Conservation (phyloP, 495 filamentous ascomycete species). For the Xanthoparmelia taractica region DNA sequence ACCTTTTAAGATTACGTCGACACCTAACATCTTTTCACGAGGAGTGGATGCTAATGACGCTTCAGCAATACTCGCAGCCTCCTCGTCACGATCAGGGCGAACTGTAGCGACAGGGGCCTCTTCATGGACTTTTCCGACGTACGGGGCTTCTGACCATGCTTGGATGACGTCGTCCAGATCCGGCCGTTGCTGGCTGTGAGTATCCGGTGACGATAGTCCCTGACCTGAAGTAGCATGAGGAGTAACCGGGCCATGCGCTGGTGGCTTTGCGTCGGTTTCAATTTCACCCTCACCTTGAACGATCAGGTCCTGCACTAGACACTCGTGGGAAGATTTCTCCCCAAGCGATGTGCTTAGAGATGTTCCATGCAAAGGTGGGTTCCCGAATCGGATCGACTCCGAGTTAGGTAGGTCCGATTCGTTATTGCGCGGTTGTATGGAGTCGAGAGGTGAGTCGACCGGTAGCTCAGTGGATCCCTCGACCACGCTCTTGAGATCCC, state of each 20-base stretch:
- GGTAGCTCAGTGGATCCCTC: slow-evolving; percentile 24
- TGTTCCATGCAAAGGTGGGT: background rate
- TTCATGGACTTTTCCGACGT: slow-evolving; percentile 11
- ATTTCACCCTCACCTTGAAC: background rate
- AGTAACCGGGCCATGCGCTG: slow-evolving; percentile 2
- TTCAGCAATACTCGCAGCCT: slow-evolving; percentile 9
- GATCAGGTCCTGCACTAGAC: background rate
- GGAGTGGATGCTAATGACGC: slow-evolving; percentile 22
- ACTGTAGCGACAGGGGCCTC: background rate
- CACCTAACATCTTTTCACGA: slow-evolving; percentile 17
- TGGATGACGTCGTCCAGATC: slow-evolving; percentile 23
- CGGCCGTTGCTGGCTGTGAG: slow-evolving; percentile 18
- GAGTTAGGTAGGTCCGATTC: background rate
- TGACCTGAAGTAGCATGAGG: slow-evolving; percentile 5
- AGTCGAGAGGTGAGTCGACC: slow-evolving; percentile 10
- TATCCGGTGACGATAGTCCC: background rate
- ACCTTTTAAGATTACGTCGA: slow-evolving; percentile 14
- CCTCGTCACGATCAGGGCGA: background rate
- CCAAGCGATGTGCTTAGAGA: background rate
- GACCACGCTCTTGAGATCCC: background rate
- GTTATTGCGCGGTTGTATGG: background rate
- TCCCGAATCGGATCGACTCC: background rate
- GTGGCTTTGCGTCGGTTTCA: slow-evolving; percentile 1
- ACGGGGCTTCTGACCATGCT: slow-evolving; percentile 22
- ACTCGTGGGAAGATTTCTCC: background rate